These are phyloP conservation scores for Stygiomarasmius scandens DNA, from an alignment of 1,284 basidiomycete species.

Conservation along the genomic window DNA sequence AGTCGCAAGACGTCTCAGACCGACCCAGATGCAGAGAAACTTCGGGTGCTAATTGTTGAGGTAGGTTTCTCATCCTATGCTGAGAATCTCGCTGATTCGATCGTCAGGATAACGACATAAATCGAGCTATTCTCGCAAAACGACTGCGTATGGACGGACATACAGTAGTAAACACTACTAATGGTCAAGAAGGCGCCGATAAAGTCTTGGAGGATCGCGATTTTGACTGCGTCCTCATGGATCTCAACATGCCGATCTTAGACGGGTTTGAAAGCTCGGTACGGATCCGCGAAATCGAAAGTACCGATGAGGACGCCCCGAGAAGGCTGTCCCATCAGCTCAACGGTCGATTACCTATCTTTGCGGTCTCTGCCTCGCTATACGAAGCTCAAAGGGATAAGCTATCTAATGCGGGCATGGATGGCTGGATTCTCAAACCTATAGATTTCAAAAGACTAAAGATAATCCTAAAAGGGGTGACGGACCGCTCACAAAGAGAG, in stretches of 20 bases:
- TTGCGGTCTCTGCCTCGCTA: conserved; percentile 83
- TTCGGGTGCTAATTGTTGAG: conserved; percentile 76
- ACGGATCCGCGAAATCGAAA: conserved; percentile 68
- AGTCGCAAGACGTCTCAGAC: conserved; percentile 1
- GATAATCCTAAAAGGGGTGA: conserved; percentile 62
- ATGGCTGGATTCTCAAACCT: conserved; percentile 89
- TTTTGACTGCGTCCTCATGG: conserved; percentile 83
- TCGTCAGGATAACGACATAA: conserved; percentile 74
- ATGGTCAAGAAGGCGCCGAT: conserved; percentile 80
- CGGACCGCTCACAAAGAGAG: conserved; percentile 53
- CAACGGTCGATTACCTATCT: conserved; percentile 78
- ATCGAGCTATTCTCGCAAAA: conserved; percentile 74
- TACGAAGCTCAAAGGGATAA: conserved; percentile 64
- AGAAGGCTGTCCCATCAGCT: conserved; percentile 49
- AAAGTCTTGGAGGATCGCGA: conserved; percentile 60
- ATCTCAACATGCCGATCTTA: conserved; percentile 86
- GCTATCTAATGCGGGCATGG: conserved; percentile 66
- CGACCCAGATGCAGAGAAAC: conserved; percentile 23
- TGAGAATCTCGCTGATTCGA: no score
- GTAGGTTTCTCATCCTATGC: no score
- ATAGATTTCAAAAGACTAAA: conserved; percentile 77
- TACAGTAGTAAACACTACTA: conserved; percentile 66
- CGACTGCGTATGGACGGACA: conserved; percentile 73
- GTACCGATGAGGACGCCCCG: conserved; percentile 18
- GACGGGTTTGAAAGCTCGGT: conserved; percentile 77